phyloP scores from a whole-genome alignment of 805 yeast species.

The Lipomyces chichibuensis region DNA sequence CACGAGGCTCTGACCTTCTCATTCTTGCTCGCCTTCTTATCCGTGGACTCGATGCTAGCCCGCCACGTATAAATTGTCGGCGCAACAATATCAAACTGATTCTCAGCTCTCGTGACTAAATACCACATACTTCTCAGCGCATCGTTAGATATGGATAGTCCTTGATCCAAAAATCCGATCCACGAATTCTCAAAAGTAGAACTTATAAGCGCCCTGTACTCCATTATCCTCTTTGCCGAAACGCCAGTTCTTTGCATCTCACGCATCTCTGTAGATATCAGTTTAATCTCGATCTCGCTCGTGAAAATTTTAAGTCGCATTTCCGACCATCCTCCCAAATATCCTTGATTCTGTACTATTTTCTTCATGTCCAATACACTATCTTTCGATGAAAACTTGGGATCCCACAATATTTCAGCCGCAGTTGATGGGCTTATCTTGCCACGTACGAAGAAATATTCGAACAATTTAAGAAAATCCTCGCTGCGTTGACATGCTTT shows the following conservation, averaged over 20 bases:
- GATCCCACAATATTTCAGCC: conserved; percentile 19
- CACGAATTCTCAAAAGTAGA: conserved; percentile 16
- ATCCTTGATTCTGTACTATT: not conserved
- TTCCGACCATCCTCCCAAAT: conserved; percentile 27
- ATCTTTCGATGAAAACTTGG: conserved; percentile 1
- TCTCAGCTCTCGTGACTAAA: conserved; percentile 11
- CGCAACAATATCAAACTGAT: conserved; percentile 23
- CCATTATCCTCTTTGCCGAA: not conserved
- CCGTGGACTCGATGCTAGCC: not conserved
- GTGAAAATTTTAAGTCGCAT: conserved; percentile 9
- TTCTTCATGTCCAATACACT: conserved; percentile 5
- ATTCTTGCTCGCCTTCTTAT: not conserved
- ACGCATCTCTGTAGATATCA: conserved; percentile 5
- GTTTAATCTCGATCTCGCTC: conserved; percentile 17
- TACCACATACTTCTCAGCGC: conserved; percentile 30
- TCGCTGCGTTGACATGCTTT: conserved; percentile 16
- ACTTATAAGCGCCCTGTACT: conserved; percentile 11
- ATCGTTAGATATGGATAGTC: conserved; percentile 23
- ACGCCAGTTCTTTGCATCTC: not conserved
- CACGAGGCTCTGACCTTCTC: not conserved
- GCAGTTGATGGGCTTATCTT: conserved; percentile 12
- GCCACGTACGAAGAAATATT: conserved; percentile 22
- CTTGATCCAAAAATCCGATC: conserved; percentile 13
- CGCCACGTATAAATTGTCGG: conserved; percentile 5
- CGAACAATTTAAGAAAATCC: conserved; percentile 17